Evolutionary conservation across 129 eudicot species (phyloP), one percentile per base, ranked within the genome.

Genomic region (Tanacetum coccineum): DNA sequence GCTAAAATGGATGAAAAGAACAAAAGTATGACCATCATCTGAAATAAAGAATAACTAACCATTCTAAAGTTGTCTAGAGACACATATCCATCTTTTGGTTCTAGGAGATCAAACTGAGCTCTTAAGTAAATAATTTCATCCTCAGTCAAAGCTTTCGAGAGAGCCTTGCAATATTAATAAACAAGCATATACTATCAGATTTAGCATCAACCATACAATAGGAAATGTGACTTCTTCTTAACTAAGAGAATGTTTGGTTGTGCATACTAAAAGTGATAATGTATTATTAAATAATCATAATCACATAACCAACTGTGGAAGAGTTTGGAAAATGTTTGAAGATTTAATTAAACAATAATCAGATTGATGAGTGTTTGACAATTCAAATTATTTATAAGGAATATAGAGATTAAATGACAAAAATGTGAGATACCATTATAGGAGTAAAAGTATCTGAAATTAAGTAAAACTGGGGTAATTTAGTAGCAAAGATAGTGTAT

Each of bases 141-240:
- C 74, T 89, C 97, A 3, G 85, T 74, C 81, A 89, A 78, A 82
- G 95, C 97, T 81, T 87, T 94, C 13, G 99, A 94, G 69, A 94
- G 88, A 49, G 99, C 97, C 99, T 76, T 81, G 73, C 42, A 76
- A 62, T 36, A 59, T 66, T 30, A 67, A 74, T 22, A 49, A 67
- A 13, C 30, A 39, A 39, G 42, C 51, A 59, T 9, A 25, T 22
- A 51, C 7, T 62, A 72, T 21, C 12, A 44, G 30, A 55, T n/a
- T 32, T 13, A 15, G 9, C 2, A 59, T 70, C 46, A 47, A 70
- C n/a, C 10, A 17, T 28, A n/a, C 20, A 47, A 10, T 54, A 19
- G 13, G 17, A 13, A 2, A 54, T 10, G n/a, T 10, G 3, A 22
- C 56, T 57, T 22, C 64, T 55, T 14, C 64, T 64, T 14, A 0